Evolutionary conservation across 805 yeast genomes (phyloP), one percentile per base, ranked within the genome.

Genomic region (Vanderwaltozyma tropicalis): DNA sequence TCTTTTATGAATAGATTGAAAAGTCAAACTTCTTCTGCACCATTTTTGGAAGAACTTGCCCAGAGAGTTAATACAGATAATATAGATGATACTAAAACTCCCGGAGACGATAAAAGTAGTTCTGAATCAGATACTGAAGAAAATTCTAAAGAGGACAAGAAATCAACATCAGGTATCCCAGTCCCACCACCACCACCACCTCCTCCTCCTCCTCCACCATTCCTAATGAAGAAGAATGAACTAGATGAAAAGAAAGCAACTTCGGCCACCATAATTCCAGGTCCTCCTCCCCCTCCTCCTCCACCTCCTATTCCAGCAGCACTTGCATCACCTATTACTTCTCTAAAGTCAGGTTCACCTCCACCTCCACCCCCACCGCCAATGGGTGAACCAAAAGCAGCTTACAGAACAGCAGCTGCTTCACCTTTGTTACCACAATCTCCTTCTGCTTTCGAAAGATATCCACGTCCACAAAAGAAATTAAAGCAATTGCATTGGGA

Each of bases 401-500:
- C 30, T 33, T 38, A 38, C n/a, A 8, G 38, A 12, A 12, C 41
- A n/a, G 28, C 39, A 4, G 32, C 37, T 5, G 34, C 28, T 15
- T 53, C 62, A n/a, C 62, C 64, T 15, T 39, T 59, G n/a, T 48
- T 60, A 12, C 58, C 61, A 2, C 57, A 56, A 31, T 57, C 64
- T 1, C 47, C 56, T 3, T 46, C 55, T 3, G 35, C 62, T 22
- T 69, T 66, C 54, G 79, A 72, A 29, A 62, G 62, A 35, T 69
- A 70, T 42, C 83, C 82, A 20, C 66, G 85, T 44, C 88, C 94
- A 3, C 77, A 74, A 52, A 69, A 75, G 41, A 84, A 81, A 55
- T 71, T 92, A 46, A 92, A 94, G 57, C 98, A 89, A 57, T 71
- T 92, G 67, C 99, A 92, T 57, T 94, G 97, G 97, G 96, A 89